Conservation (phyloP, 2,329 filamentous ascomycete species). For the Arachnomyces sp. region DNA sequence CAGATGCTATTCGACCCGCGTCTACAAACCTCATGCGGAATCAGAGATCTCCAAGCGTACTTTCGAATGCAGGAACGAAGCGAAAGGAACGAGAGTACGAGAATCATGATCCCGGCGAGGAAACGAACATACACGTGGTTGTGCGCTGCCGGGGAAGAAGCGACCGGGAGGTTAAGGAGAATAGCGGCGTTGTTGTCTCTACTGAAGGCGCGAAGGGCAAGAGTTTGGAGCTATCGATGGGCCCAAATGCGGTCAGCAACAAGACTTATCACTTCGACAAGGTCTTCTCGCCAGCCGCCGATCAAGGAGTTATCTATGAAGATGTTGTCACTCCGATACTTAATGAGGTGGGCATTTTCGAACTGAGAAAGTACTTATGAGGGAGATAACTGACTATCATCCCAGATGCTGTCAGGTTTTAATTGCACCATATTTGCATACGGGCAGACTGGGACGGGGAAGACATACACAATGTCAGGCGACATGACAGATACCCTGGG, state of each 20-base stretch:
- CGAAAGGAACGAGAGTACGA: constrained; percentile 85
- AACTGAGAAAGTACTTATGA: neutral
- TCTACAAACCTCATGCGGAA: constrained; percentile 30
- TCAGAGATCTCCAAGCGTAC: constrained; percentile 36
- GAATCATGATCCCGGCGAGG: constrained; percentile 47
- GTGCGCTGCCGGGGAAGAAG: constrained; percentile 90
- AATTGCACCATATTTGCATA: constrained; percentile 99
- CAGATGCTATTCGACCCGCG: constrained; percentile 59
- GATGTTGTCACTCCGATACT: constrained; percentile 90
- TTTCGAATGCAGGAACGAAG: constrained; percentile 57
- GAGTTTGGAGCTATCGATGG: constrained; percentile 81
- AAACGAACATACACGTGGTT: constrained; percentile 97
- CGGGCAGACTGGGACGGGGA: constrained; percentile 94
- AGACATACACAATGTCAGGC: constrained; percentile 98
- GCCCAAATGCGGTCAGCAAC: constrained; percentile 83
- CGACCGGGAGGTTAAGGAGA: constrained; percentile 86
- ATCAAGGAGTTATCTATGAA: constrained; percentile 89
- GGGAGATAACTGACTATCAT: constrained; percentile 9
- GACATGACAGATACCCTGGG: constrained; percentile 86
- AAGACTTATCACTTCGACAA: constrained; percentile 97
- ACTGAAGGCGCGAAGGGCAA: constrained; percentile 85
- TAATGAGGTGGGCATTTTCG: constrained; percentile 61
- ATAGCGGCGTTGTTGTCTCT: constrained; percentile 83
- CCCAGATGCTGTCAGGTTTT: constrained; percentile 81
- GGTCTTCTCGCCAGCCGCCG: constrained; percentile 89